Base-by-base conservation (phyloP, 306 rosid species). In the Aeschynomene evenia region DNA sequence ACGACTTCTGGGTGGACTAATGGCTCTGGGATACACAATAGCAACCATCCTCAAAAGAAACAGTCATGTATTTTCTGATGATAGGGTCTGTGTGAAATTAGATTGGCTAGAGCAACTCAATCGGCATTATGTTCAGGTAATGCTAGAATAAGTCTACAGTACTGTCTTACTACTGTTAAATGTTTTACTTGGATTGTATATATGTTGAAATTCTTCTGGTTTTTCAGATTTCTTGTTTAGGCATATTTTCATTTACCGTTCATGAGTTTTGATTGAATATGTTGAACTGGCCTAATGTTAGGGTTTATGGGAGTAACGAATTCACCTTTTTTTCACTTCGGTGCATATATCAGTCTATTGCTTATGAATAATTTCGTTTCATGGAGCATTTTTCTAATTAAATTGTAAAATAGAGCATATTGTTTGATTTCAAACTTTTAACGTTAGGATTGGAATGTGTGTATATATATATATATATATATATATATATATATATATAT, bases 11-110 rank as follows among this genome's bases (percentile, higher is more conserved):
- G 99, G 99, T 60, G 99, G 99, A 66, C 80, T 95, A 70, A 95
- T 95, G 99, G 99, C 99, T 51, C 73, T 95, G 85, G 99, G 99
- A 23, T 95, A 95, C 88, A 95, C 99, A 1, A 95, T 95, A 57
- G 99, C 99, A 26, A 70, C 99, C 39, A 95, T 95, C 72, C 99
- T 95, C 46, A 95, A 91, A 81, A 81, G 99, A 72, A 85, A 81
- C 81, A 95, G 95, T 72, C 97, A 91, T 85, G 95, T 86, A 6
- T 87, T 85, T 70, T 87, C 85, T 64, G 92, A 83, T 68, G 96
- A 87, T 54, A 80, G 72, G 71, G 85, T 89, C 68, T 78, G 87
- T 73, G 88, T 95, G 56, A 95, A 95, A 80, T 85, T 95, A 33
- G 99, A 95, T 84, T 87, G 99, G 99, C 86, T 95, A 55, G 97